A percentile compares a stretch with the other conserved stretches of the same genome.
phyloP scores from a whole-genome alignment of 2,329 filamentous ascomycete genomes.

The Diaporthe longicolla region DNA sequence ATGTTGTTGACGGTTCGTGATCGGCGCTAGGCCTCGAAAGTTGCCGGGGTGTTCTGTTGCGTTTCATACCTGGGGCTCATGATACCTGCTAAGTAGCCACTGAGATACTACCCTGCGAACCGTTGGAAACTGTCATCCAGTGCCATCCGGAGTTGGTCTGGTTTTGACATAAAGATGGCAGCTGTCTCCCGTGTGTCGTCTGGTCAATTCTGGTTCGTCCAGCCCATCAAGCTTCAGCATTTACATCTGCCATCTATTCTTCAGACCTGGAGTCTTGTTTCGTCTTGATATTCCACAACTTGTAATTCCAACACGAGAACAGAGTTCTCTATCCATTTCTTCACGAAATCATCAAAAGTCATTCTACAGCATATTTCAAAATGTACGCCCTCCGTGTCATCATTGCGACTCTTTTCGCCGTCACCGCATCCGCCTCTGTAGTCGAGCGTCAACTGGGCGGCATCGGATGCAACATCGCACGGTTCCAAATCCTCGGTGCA shows the following conservation, averaged over 20 bases:
- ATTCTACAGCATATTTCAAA: neutral
- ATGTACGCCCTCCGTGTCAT: conserved; percentile 27
- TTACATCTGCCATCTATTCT: conserved; percentile 24
- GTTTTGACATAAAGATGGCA: conserved; percentile 36
- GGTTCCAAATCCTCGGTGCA: conserved; percentile 20
- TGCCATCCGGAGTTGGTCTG: conserved; percentile 17
- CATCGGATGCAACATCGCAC: conserved; percentile 32
- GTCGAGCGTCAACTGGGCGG: conserved; percentile 28
- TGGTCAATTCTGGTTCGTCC: conserved; percentile 22
- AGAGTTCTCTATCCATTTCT: neutral
- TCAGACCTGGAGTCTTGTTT: conserved; percentile 32
- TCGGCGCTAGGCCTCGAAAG: conserved; percentile 28
- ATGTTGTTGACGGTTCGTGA: conserved; percentile 8
- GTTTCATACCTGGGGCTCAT: conserved; percentile 26
- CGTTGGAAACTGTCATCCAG: conserved; percentile 26
- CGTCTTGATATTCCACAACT: neutral
- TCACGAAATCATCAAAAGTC: neutral
- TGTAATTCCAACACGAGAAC: conserved; percentile 1
- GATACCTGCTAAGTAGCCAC: conserved; percentile 33
- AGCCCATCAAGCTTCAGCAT: conserved; percentile 21
- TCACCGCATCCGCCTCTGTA: conserved; percentile 11
- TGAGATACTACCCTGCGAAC: conserved; percentile 8
- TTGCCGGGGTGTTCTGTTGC: conserved; percentile 4
- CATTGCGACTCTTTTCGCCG: conserved; percentile 24
- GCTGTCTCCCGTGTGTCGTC: conserved; percentile 24